Evolutionary conservation across 2,329 filamentous ascomycete species (phyloP).

Genomic region (Fusarium coffeatum): DNA sequence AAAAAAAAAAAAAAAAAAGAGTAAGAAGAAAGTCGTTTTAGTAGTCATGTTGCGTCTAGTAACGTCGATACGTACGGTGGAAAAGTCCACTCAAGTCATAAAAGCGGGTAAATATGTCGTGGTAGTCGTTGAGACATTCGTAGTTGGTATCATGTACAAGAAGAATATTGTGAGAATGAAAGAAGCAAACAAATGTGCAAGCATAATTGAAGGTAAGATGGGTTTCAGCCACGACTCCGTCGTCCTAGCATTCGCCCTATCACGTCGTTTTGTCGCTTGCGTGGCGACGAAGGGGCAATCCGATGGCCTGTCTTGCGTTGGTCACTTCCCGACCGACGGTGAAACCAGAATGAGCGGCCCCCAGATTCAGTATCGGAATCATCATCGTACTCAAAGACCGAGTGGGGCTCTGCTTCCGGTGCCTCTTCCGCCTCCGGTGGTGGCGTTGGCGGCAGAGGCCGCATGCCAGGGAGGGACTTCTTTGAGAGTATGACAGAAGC

Average conservation of each 20-base stretch:
- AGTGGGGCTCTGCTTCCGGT: conserved; percentile 47
- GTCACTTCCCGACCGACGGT: conserved; percentile 53
- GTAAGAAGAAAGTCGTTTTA: conserved; percentile 10
- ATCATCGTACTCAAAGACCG: conserved; percentile 64
- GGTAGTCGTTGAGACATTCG: conserved; percentile 38
- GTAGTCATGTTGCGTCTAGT: conserved; percentile 29
- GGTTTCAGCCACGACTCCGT: conserved; percentile 43
- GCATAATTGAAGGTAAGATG: not conserved
- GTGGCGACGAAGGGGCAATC: conserved; percentile 44
- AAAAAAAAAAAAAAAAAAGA: not conserved
- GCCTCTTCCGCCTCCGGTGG: conserved; percentile 35
- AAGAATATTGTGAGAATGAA: not conserved
- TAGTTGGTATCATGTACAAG: conserved; percentile 40
- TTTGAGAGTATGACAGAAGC: conserved; percentile 40
- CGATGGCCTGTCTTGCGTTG: conserved; percentile 39
- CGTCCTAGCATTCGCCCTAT: conserved; percentile 55
- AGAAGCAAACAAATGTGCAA: not conserved
- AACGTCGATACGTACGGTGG: conserved; percentile 28
- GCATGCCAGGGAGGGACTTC: conserved; percentile 47
- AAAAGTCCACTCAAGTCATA: conserved; percentile 15
- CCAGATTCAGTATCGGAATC: conserved; percentile 56
- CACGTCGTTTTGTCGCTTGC: conserved; percentile 51
- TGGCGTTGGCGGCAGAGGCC: conserved; percentile 40
- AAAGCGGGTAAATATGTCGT: conserved; percentile 11
- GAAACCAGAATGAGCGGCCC: conserved; percentile 58